A percentile compares a stretch with the other conserved stretches of the same genome.
These are phyloP conservation scores for Lathyrus tuberosus DNA, from an alignment of 306 rosid genomes.

Conservation along the genomic window DNA sequence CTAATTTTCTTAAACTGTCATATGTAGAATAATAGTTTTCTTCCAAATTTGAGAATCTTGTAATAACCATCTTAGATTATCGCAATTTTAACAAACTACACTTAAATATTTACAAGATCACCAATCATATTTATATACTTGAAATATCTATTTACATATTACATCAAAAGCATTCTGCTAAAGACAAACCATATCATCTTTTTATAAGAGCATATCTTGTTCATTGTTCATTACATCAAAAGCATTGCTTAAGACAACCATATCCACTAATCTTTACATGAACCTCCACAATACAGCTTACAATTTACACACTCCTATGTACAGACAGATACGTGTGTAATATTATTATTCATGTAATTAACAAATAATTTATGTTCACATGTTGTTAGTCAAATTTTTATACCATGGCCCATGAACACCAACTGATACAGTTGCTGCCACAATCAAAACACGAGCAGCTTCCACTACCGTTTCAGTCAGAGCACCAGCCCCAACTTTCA, in stretches of 20 bases:
- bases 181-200: constrained; percentile 26
- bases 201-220: background rate
- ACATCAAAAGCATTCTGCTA: constrained; percentile 43
- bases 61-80: too few relatives aligned
- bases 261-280: constrained; percentile 29
- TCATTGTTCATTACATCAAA: constrained; percentile 32
- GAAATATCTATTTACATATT: constrained; percentile 33
- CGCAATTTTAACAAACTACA: too few relatives aligned
- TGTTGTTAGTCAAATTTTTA: constrained; percentile 47
- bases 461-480: constrained; percentile 62
- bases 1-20: too few relatives aligned
- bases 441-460: constrained; percentile 76
- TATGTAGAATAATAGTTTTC: too few relatives aligned
- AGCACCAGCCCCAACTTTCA: constrained; percentile 71
- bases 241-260: constrained; percentile 35
- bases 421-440: constrained; percentile 72
- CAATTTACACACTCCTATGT: constrained; percentile 48
- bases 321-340: constrained; percentile 41
- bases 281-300: constrained; percentile 38
- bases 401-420: constrained; percentile 90
- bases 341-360: constrained; percentile 32
- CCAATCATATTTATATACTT: constrained; percentile 5
- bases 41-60: too few relatives aligned
- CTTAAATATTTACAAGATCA: background rate
- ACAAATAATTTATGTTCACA: constrained; percentile 39